phyloP scores from a whole-genome alignment of 2,329 filamentous ascomycete genomes.

The Cyphellophora europaea region DNA sequence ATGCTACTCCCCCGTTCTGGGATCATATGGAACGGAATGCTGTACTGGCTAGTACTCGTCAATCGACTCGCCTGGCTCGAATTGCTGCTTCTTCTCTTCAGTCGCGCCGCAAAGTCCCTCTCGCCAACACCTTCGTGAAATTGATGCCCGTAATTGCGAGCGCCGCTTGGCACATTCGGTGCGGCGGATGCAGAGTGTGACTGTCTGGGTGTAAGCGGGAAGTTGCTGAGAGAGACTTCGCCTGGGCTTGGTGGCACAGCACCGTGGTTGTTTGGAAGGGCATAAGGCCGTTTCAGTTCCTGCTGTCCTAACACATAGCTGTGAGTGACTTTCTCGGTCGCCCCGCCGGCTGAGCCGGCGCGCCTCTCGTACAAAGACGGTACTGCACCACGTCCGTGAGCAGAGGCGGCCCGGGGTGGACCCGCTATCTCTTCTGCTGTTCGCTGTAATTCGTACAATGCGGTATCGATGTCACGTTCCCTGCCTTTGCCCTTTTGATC shows the following conservation, averaged over 20 bases:
- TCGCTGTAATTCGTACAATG: neutral
- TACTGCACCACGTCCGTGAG: neutral
- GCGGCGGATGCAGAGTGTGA: no score
- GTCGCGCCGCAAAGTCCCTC: neutral
- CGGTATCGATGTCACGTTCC: slow-evolving; percentile 6
- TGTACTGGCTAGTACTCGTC: slow-evolving; percentile 10
- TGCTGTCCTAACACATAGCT: neutral
- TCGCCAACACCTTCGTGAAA: no score
- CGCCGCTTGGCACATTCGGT: no score
- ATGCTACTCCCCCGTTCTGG: slow-evolving; percentile 16
- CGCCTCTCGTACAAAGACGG: neutral
- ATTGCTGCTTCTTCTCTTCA: neutral
- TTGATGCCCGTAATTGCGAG: no score
- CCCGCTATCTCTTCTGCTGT: neutral
- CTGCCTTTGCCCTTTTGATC: slow-evolving; percentile 8
- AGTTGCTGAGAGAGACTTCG: slow-evolving; percentile 1
- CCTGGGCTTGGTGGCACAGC: neutral
- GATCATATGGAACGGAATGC: slow-evolving; percentile 17
- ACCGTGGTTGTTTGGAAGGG: neutral
- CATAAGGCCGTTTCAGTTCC: no score
- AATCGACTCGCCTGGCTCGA: neutral
- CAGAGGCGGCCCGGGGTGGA: neutral
- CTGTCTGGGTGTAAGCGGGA: neutral
- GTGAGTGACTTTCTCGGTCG: neutral
- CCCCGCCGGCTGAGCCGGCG: neutral